These are phyloP conservation scores for Agroathelia rolfsii DNA, from an alignment of 1,284 basidiomycete genomes.

Conservation along the genomic window DNA sequence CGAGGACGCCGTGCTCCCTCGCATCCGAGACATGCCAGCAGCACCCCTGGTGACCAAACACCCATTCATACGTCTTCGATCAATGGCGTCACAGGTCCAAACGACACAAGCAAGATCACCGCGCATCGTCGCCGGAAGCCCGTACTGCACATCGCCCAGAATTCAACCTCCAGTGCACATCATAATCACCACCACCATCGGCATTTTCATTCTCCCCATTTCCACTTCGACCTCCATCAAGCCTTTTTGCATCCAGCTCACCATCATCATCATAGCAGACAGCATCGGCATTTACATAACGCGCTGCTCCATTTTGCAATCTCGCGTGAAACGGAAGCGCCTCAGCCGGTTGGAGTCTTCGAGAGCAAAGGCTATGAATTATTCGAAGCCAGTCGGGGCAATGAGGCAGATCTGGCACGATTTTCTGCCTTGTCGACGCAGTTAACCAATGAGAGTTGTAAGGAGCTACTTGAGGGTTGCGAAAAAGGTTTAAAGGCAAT, in stretches of 20 bases:
- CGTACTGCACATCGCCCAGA: constrained; percentile 17
- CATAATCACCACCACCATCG: constrained; percentile 10
- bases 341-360: constrained; percentile 72
- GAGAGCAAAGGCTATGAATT: constrained; percentile 74
- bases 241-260: background rate
- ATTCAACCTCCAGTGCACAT: constrained; percentile 8
- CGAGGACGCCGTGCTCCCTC: constrained; percentile 14
- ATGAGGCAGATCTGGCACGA: constrained; percentile 41
- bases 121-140: constrained; percentile 18
- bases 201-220: constrained; percentile 6
- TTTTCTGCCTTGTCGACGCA: constrained; percentile 40
- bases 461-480: constrained; percentile 45
- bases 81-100: no score
- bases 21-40: no score
- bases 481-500: constrained; percentile 35
- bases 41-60: no score
- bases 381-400: constrained; percentile 50
- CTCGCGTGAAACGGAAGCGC: constrained; percentile 21
- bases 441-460: constrained; percentile 47
- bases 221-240: constrained; percentile 19
- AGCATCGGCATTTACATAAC: constrained; percentile 13
- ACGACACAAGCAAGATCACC: constrained; percentile 15
- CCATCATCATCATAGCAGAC: background rate
- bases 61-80: no score
- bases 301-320: constrained; percentile 21